phyloP scores from a whole-genome alignment of 139 green algal genomes.

The Picochlorum costavermella region DNA sequence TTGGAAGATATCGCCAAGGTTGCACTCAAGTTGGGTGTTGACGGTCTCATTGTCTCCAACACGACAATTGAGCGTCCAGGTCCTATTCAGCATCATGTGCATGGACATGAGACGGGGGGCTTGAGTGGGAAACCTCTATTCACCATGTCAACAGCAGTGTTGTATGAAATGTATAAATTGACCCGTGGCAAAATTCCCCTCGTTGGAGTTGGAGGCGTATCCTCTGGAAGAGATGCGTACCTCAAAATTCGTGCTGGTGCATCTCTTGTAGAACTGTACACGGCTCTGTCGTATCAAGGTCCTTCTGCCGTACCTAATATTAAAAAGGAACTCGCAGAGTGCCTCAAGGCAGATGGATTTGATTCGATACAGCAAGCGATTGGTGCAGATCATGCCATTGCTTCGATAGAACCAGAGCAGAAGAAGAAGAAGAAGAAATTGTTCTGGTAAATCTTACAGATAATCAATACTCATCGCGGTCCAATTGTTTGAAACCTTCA shows the following conservation, averaged over 20 bases:
- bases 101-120: constrained; percentile 58
- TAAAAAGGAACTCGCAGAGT: constrained; percentile 73
- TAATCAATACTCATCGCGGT: constrained; percentile 9
- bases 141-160: constrained; percentile 60
- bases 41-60: constrained; percentile 87
- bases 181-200: constrained; percentile 81
- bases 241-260: constrained; percentile 89
- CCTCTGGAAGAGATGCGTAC: constrained; percentile 81
- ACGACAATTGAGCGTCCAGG: constrained; percentile 83
- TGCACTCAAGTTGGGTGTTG: constrained; percentile 48
- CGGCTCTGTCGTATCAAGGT: constrained; percentile 80
- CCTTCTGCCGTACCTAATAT: constrained; percentile 75
- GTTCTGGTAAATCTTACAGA: not conserved
- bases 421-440: constrained; percentile 1
- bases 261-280: constrained; percentile 93
- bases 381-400: constrained; percentile 50
- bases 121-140: constrained; percentile 81
- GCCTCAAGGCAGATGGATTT: constrained; percentile 69
- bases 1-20: constrained; percentile 82
- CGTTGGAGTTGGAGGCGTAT: constrained; percentile 84
- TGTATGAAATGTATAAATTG: constrained; percentile 83
- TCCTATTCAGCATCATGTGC: constrained; percentile 35
- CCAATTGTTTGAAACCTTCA: constrained; percentile 18
- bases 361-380: constrained; percentile 66
- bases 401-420: not conserved